Evolutionary conservation across 2,329 filamentous ascomycete species (phyloP), one percentile per base, ranked within the genome.

Genomic region (Elsinoe batatas): DNA sequence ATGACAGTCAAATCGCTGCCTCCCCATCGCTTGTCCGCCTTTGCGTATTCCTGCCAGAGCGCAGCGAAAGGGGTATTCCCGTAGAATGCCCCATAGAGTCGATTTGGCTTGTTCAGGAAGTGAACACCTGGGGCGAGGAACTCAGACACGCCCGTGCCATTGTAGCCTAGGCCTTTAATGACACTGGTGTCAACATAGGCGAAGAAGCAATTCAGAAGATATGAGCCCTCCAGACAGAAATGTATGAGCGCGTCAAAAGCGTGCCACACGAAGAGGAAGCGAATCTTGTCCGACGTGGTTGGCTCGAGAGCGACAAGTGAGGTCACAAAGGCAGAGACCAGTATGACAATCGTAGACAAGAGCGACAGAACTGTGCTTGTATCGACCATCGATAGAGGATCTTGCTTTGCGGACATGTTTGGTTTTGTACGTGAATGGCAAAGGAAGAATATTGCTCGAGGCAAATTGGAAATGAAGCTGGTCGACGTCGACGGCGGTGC

Each of bases 171-270:
- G 5, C 53, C 53, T 42, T 56, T 50, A 20, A 56, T 64, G 37
- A 69, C 69, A 6, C 74, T 70, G 37, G 79, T 67, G 17, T 69
- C 64, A 47, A 71, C 71, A 64, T 75, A 82, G 62, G 78, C 78
- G 78, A 90, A 91, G 79, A 97, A 94, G 75, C 88, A 95, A 73
- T 95, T 88, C 77, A 90, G 96, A 20, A 96, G 82, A 71, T 89
- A 97, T 65, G 83, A 85, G 54, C 89, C 91, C 74, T 97, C 91
- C 68, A 97, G 86, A 68, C 89, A 76, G 71, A 94, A 82, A 74
- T 98, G 93, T 65, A 91, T 91, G 42, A 96, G 79, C 32, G 88
- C 88, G 70, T 96, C 91, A 73, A 95, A 94, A 36, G 88, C 79
- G 74, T 96, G 91, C 91, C 91, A 96, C 72, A 94, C 80, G 78